A percentile compares a stretch with the other conserved stretches of the same genome.
Conservation (phyloP, 202 grass and related monocot species). For the Carex arenaria region DNA sequence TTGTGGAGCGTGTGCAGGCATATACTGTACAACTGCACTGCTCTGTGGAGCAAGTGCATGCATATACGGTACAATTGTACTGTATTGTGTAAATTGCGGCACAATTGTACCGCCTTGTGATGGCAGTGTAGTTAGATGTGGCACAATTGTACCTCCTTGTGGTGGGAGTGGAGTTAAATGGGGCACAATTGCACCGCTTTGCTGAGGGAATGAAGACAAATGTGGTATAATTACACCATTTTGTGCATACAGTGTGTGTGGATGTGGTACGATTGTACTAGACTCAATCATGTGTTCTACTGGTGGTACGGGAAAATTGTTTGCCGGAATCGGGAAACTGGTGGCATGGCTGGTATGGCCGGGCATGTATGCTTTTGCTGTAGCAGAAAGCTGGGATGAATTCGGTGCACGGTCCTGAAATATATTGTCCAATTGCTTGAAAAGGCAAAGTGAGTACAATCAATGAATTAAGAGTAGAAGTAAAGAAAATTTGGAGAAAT, state of each 20-base stretch:
- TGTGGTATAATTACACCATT: neutral
- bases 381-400: constrained; percentile 18
- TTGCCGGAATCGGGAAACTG: neutral
- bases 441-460: neutral
- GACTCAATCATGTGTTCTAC: neutral
- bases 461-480: neutral
- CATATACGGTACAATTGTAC: neutral
- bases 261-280: neutral
- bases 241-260: neutral
- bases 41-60: neutral
- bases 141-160: neutral
- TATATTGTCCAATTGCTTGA: neutral
- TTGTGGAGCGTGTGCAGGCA: neutral
- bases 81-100: neutral
- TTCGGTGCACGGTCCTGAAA: neutral
- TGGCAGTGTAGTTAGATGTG: neutral
- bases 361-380: constrained; percentile 3
- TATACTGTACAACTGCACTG: neutral
- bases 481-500: constrained; percentile 1
- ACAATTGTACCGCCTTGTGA: neutral
- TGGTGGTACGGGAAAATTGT: neutral
- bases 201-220: neutral
- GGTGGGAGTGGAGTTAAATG: neutral
- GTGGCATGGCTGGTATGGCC: neutral
- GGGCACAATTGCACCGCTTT: neutral